These are phyloP conservation scores for Coprinopsis strossmayeri DNA, from an alignment of 768 basidiomycete species.

Conservation along the genomic window DNA sequence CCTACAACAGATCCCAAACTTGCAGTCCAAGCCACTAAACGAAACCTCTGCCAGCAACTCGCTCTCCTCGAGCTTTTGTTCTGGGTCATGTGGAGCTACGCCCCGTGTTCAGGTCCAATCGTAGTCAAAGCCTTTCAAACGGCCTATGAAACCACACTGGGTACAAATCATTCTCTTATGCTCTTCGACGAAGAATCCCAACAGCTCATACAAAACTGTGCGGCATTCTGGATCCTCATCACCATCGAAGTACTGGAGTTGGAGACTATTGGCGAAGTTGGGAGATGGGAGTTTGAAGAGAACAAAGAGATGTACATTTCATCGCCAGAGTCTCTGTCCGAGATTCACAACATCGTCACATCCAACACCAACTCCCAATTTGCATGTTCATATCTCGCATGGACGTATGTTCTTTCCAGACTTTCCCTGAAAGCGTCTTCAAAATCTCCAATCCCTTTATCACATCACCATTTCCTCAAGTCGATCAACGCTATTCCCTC, in stretches of 20 bases:
- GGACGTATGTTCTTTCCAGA: constrained; percentile 78
- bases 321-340: constrained; percentile 54
- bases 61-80: constrained; percentile 82
- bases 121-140: constrained; percentile 60
- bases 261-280: constrained; percentile 55
- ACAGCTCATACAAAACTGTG: constrained; percentile 59
- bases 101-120: constrained; percentile 55
- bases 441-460: constrained; percentile 45
- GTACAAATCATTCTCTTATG: constrained; percentile 57
- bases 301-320: constrained; percentile 48
- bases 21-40: constrained; percentile 66
- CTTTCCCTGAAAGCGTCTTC: constrained; percentile 39
- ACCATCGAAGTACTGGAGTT: constrained; percentile 76
- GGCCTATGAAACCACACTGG: constrained; percentile 59
- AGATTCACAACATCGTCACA: constrained; percentile 62
- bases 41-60: constrained; percentile 72
- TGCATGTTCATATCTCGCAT: constrained; percentile 68
- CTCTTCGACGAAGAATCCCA: constrained; percentile 71
- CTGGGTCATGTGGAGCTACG: constrained; percentile 79
- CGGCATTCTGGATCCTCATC: constrained; percentile 73
- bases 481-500: constrained; percentile 52
- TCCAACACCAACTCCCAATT: constrained; percentile 57
- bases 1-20: constrained; percentile 51
- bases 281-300: constrained; percentile 43
- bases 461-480: constrained; percentile 40